These are phyloP conservation scores for Diphasiastrum complanatum DNA, from an alignment of 83 land plant species.

Conservation along the genomic window DNA sequence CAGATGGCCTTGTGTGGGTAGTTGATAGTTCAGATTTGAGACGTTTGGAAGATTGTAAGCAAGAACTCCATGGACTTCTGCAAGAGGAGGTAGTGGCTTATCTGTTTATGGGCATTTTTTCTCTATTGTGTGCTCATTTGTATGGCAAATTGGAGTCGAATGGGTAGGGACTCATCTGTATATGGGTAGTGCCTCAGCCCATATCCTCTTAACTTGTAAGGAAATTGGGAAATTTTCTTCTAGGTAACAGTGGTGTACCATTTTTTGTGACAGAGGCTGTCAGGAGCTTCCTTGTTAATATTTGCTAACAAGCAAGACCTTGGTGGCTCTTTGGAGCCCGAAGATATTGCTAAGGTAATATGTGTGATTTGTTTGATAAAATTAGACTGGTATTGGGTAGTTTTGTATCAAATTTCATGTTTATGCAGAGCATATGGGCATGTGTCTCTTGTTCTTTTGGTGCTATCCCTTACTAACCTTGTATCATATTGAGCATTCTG, in stretches of 20 bases:
- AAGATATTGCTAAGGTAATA: constrained; percentile 78
- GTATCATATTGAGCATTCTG: too few relatives aligned
- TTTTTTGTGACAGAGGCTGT: constrained; percentile 54
- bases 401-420: not conserved
- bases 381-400: not conserved
- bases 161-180: not conserved
- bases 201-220: not conserved
- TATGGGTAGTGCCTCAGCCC: not conserved
- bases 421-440: not conserved
- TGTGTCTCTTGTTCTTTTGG: too few relatives aligned
- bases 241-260: not conserved
- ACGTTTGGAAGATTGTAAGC: constrained; percentile 75
- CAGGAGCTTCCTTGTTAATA: constrained; percentile 85
- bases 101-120: not conserved
- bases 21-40: constrained; percentile 94
- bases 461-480: too few relatives aligned
- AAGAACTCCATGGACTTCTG: constrained; percentile 80
- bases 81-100: constrained; percentile 70
- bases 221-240: not conserved
- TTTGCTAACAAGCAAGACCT: constrained; percentile 96
- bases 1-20: constrained; percentile 97
- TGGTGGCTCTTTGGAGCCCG: constrained; percentile 79
- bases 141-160: not conserved
- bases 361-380: not conserved
- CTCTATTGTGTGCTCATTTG: not conserved